Evolutionary conservation across 2,329 filamentous ascomycete genomes (phyloP).

Genomic region (Colletotrichum destructivum): DNA sequence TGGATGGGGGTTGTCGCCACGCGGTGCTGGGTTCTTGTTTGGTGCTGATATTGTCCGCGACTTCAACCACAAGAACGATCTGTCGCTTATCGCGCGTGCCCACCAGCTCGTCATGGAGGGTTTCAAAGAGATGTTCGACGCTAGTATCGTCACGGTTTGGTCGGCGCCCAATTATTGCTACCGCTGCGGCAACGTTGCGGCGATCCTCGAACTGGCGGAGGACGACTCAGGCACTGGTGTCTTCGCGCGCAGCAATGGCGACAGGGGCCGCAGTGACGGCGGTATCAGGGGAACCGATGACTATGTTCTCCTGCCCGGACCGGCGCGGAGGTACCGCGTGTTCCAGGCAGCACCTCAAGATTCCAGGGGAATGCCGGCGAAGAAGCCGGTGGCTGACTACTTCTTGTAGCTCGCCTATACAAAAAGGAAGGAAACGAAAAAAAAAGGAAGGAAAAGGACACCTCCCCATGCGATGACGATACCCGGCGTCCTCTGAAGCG

Average conservation of each 20-base stretch:
- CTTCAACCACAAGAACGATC: conserved; percentile 95
- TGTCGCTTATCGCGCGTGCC: conserved; percentile 91
- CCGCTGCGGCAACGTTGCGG: conserved; percentile 94
- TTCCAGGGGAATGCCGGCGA: conserved; percentile 96
- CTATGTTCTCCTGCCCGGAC: conserved; percentile 66
- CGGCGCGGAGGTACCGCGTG: conserved; percentile 91
- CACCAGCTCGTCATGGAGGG: conserved; percentile 99
- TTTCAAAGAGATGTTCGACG: conserved; percentile 99
- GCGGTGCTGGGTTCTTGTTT: conserved; percentile 95
- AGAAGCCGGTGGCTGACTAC: conserved; percentile 98
- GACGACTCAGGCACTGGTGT: conserved; percentile 83
- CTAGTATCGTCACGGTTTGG: conserved; percentile 98
- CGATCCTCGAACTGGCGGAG: conserved; percentile 92
- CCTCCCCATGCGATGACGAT: conserved; percentile 44
- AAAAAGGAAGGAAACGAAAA: no score
- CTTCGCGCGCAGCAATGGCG: conserved; percentile 80
- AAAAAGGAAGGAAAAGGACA: conserved; percentile 14
- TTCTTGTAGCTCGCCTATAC: conserved; percentile 73
- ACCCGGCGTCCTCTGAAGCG: neutral
- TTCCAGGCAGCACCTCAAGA: conserved; percentile 98
- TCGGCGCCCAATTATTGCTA: conserved; percentile 98
- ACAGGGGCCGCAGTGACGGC: conserved; percentile 72
- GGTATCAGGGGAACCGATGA: conserved; percentile 52
- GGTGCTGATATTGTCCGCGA: conserved; percentile 95
- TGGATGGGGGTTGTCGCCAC: conserved; percentile 94